phyloP scores from a whole-genome alignment of 2,329 filamentous ascomycete genomes.

The Knufia fluminis region DNA sequence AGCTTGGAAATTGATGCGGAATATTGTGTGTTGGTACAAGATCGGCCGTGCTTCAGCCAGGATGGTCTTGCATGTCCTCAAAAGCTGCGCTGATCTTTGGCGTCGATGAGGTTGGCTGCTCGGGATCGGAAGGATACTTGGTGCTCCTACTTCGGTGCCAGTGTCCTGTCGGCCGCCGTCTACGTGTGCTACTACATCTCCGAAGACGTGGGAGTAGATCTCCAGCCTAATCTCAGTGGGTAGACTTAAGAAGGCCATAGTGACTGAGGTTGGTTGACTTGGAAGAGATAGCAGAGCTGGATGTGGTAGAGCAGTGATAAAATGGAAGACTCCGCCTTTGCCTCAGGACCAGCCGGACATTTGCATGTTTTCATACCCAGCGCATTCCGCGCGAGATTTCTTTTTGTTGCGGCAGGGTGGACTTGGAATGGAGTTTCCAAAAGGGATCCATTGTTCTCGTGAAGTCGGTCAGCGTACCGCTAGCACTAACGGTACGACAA shows the following conservation, averaged over 20 bases:
- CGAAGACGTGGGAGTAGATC: slow-evolving; percentile 39
- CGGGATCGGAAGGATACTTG: slow-evolving; percentile 14
- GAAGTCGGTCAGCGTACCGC: not conserved
- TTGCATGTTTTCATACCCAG: not conserved
- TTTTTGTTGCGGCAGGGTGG: too few relatives aligned
- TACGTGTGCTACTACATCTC: slow-evolving; percentile 13
- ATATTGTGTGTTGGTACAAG: slow-evolving; percentile 19
- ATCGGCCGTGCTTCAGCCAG: slow-evolving; percentile 17
- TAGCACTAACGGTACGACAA: not conserved
- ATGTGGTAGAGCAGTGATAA: not conserved
- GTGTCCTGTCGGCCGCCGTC: slow-evolving; percentile 10
- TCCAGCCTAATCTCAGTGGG: slow-evolving; percentile 43
- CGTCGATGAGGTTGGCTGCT: slow-evolving; percentile 6
- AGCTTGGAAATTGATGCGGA: slow-evolving; percentile 13
- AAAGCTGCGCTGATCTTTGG: slow-evolving; percentile 15
- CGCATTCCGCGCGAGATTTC: not conserved
- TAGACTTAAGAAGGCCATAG: slow-evolving; percentile 37
- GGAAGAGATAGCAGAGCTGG: not conserved
- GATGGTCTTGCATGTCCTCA: slow-evolving; percentile 17
- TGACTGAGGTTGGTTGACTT: not conserved
- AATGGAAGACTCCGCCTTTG: not conserved
- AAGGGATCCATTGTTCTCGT: not conserved
- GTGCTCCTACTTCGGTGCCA: slow-evolving; percentile 9
- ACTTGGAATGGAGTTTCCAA: not conserved
- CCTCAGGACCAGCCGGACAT: not conserved